Evolutionary conservation across 2,329 filamentous ascomycete species (phyloP).

Genomic region (Scopulariopsis brevicaulis): DNA sequence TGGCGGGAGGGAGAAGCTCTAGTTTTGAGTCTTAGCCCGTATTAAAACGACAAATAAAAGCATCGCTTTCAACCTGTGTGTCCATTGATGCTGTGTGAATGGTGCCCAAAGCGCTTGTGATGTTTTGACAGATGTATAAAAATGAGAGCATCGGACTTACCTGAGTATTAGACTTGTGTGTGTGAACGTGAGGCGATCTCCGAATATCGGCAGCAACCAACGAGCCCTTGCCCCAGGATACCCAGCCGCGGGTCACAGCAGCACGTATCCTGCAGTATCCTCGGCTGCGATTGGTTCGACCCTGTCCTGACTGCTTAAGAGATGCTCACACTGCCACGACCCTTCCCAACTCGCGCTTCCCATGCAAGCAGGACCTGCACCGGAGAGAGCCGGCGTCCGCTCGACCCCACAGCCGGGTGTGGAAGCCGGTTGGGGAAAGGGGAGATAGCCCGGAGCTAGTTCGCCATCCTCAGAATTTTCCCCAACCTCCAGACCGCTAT

Average conservation of each 20-base stretch:
- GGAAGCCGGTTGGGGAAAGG: not conserved
- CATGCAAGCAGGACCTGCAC: not conserved
- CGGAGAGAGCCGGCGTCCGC: not conserved
- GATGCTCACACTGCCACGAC: no score
- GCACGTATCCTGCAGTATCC: no score
- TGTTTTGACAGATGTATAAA: not conserved
- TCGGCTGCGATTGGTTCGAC: no score
- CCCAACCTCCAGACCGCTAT: not conserved
- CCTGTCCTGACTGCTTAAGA: no score
- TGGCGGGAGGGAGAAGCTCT: not conserved
- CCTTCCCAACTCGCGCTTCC: not conserved
- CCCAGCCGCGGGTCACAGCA: no score
- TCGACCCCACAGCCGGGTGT: not conserved
- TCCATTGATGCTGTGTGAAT: not conserved
- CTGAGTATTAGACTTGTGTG: no score
- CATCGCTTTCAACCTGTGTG: not conserved
- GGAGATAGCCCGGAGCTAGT: not conserved
- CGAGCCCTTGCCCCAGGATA: no score
- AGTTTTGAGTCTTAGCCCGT: not conserved
- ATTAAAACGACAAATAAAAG: not conserved
- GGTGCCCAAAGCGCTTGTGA: not conserved
- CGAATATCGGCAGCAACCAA: no score
- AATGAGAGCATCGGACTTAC: no score
- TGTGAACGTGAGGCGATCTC: no score
- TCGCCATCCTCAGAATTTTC: not conserved